A percentile compares a stretch with the other conserved stretches of the same genome.
Evolutionary conservation across 495 filamentous ascomycete species (phyloP).

Genomic region (Hyaloscypha variabilis): DNA sequence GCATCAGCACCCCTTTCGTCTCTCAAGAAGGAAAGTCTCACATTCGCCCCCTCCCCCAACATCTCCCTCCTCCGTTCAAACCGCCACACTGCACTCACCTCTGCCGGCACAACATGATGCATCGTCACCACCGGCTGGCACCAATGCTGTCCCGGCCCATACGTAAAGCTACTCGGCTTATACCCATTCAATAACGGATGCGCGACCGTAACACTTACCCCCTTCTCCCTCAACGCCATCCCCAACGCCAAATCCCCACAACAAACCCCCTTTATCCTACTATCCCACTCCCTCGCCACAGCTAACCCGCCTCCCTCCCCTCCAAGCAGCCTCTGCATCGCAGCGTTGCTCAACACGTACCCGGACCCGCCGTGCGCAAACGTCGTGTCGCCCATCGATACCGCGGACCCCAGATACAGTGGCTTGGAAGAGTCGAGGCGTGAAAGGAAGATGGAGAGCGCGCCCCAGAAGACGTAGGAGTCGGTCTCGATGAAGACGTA

Average conservation of each 20-base stretch:
- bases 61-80: slow-evolving; percentile 42
- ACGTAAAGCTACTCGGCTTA: slow-evolving; percentile 52
- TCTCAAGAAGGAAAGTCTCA: slow-evolving; percentile 2
- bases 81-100: slow-evolving; percentile 55
- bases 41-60: slow-evolving; percentile 3
- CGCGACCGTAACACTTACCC: slow-evolving; percentile 48
- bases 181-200: slow-evolving; percentile 62
- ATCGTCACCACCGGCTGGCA: slow-evolving; percentile 62
- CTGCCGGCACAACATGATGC: slow-evolving; percentile 59
- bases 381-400: slow-evolving; percentile 51
- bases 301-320: not conserved
- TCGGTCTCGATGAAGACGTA: slow-evolving; percentile 73
- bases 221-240: slow-evolving; percentile 57
- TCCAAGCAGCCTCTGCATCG: slow-evolving; percentile 46
- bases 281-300: slow-evolving; percentile 49
- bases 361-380: slow-evolving; percentile 74
- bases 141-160: slow-evolving; percentile 53
- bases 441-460: slow-evolving; percentile 57
- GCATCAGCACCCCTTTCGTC: not conserved
- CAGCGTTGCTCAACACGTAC: slow-evolving; percentile 62
- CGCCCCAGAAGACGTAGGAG: slow-evolving; percentile 67
- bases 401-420: slow-evolving; percentile 61
- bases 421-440: slow-evolving; percentile 49
- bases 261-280: slow-evolving; percentile 58
- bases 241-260: slow-evolving; percentile 71